These are phyloP conservation scores for Epichloe bromicola DNA, from an alignment of 2,329 filamentous ascomycete genomes.

Conservation along the genomic window DNA sequence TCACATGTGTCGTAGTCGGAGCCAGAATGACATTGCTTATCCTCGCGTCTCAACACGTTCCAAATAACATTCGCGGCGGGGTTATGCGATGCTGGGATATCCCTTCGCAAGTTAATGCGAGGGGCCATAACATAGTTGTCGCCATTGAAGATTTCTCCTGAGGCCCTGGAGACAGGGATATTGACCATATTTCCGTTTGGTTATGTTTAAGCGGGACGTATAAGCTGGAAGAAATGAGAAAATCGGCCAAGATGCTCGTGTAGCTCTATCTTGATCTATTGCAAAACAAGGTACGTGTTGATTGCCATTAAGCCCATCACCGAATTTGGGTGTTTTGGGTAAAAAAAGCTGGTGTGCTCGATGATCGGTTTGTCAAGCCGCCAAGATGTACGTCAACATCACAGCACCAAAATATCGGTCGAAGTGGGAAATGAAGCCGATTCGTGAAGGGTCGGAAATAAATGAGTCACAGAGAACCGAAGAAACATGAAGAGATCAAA, in stretches of 20 bases:
- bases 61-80: slow-evolving; percentile 5
- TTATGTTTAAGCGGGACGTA: slow-evolving; percentile 6
- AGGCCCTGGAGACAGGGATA: not conserved
- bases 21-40: slow-evolving; percentile 5
- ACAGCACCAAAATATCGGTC: not conserved
- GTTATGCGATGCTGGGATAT: slow-evolving; percentile 1
- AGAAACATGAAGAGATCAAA: not conserved
- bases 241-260: not conserved
- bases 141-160: slow-evolving; percentile 7
- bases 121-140: slow-evolving; percentile 14
- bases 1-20: slow-evolving; percentile 35
- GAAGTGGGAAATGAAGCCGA: not conserved
- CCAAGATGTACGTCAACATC: not conserved
- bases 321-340: not conserved
- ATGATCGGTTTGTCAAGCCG: not conserved
- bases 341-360: not conserved
- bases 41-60: slow-evolving; percentile 5
- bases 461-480: not conserved
- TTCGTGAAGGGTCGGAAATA: not conserved
- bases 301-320: slow-evolving; percentile 12
- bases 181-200: slow-evolving; percentile 4
- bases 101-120: slow-evolving; percentile 14
- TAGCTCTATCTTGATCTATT: not conserved
- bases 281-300: slow-evolving; percentile 7
- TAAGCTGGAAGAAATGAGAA: not conserved